Percentiles rank a stretch among this genome's conserved stretches.
phyloP scores from a whole-genome alignment of 2,329 filamentous ascomycete genomes.

The Didymella sp. region DNA sequence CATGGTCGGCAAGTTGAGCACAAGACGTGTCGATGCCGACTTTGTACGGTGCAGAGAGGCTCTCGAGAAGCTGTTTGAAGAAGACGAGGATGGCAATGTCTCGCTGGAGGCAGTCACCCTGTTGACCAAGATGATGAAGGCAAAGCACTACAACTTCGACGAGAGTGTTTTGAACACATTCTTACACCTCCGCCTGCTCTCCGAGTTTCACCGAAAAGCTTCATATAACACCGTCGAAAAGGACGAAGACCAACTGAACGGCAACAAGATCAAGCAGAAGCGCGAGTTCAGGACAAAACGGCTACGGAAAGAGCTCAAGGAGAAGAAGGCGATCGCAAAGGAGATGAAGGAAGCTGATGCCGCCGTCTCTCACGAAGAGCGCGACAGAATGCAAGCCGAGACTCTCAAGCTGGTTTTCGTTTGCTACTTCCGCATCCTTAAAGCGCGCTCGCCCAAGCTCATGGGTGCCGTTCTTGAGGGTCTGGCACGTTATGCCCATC shows the following conservation, averaged over 20 bases:
- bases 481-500: slow-evolving; percentile 87
- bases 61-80: slow-evolving; percentile 79
- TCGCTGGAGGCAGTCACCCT: slow-evolving; percentile 86
- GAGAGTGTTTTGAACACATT: slow-evolving; percentile 91
- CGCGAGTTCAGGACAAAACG: slow-evolving; percentile 89
- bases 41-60: slow-evolving; percentile 79
- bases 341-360: slow-evolving; percentile 94
- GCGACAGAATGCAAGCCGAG: slow-evolving; percentile 92
- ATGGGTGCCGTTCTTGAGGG: slow-evolving; percentile 99
- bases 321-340: slow-evolving; percentile 87
- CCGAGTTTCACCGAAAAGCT: slow-evolving; percentile 84
- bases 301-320: slow-evolving; percentile 80
- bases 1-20: slow-evolving; percentile 81
- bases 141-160: slow-evolving; percentile 79
- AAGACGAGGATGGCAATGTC: slow-evolving; percentile 88
- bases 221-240: slow-evolving; percentile 79
- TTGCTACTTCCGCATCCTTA: slow-evolving; percentile 92
- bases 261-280: slow-evolving; percentile 74
- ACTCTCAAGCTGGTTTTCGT: slow-evolving; percentile 96
- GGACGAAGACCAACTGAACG: slow-evolving; percentile 54
- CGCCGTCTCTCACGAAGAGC: slow-evolving; percentile 87
- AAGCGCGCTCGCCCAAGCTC: slow-evolving; percentile 77
- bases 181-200: slow-evolving; percentile 83
- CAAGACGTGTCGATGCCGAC: slow-evolving; percentile 72
- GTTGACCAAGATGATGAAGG: slow-evolving; percentile 94